Evolutionary conservation across 768 basidiomycete species (phyloP), one percentile per base, ranked within the genome.

Genomic region (Cyclocybe cylindracea): DNA sequence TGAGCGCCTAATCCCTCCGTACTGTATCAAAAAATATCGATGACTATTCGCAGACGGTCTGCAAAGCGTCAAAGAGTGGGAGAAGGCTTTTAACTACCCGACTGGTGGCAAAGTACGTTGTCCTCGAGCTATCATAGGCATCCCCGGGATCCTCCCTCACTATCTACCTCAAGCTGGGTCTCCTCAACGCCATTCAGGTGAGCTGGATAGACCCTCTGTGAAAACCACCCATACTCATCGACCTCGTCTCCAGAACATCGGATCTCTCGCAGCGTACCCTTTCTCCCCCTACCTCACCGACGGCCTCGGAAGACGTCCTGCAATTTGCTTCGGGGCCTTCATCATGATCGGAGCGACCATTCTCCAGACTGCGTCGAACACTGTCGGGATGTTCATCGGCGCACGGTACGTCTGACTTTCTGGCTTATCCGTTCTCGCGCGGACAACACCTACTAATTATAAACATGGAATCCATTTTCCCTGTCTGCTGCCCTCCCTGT

Each of bases 361-460:
- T 37, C 33, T 86, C 39, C 86, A 87, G 61, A 78, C 82, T 0
- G 82, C 82, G 8, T 75, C 84, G 6, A 73, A 79, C 51, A 79
- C 78, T 36, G 75, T 85, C 36, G 75, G 76, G 43, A 83, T 85
- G 79, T 87, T 87, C 70, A 84, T 86, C 55, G 84, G 83, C 31
- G 81, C 85, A 48, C 79, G 85, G 76, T 79, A 54, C 36, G 69
- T 70, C 24, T 24, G 24, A 24, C 24, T 24, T 19, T 40, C 39
- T 38, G 19, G n/a, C 11, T 10, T 5, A 38, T 41, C 10, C 9
- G 14, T 31, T 52, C n/a, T 43, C 36, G 13, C 10, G 39, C 9
- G 29, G 13, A 13, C 32, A 10, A 16, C 16, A 33, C 6, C 8
- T 41, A 41, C 34, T 7, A 34, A 37, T 29, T 34, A 18, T 9